Conservation (phyloP, 1,284 basidiomycete species). For the Stygiomarasmius scandens region DNA sequence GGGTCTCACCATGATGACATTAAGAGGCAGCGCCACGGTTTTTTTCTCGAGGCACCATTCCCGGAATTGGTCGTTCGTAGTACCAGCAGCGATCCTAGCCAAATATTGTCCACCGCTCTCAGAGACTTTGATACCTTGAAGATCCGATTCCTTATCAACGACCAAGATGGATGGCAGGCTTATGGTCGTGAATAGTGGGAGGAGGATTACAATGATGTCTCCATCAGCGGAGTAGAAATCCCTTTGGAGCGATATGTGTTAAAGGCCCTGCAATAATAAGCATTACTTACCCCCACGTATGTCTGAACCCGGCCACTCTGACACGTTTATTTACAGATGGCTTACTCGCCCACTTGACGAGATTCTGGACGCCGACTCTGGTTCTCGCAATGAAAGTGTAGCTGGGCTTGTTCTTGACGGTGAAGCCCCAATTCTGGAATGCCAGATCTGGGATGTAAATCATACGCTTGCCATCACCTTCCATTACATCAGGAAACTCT, state of each 20-base stretch:
- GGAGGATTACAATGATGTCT: constrained; percentile 9
- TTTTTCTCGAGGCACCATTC: constrained; percentile 12
- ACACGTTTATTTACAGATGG: constrained; percentile 6
- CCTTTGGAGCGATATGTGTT: background rate
- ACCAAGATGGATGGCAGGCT: constrained; percentile 4
- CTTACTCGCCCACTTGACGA: constrained; percentile 11
- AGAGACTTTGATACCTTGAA: constrained; percentile 12
- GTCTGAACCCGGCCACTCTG: constrained; percentile 14
- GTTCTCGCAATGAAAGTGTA: constrained; percentile 14
- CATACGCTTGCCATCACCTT: constrained; percentile 4
- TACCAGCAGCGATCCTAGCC: constrained; percentile 11
- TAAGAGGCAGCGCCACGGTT: constrained; percentile 11
- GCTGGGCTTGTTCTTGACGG: constrained; percentile 9
- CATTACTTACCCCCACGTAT: constrained; percentile 14
- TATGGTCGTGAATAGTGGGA: constrained; percentile 8
- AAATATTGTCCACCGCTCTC: constrained; percentile 4
- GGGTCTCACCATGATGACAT: constrained; percentile 16
- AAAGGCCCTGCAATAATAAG: background rate
- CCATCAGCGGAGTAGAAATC: constrained; percentile 7
- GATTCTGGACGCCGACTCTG: constrained; percentile 12
- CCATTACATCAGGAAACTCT: constrained; percentile 2
- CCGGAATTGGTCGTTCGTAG: constrained; percentile 16
- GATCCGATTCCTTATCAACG: constrained; percentile 2
- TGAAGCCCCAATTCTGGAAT: constrained; percentile 16
- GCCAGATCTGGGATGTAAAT: background rate